Base-by-base conservation (phyloP, 2,329 filamentous ascomycete genomes). In the Phyllosticta citrichinensis region DNA sequence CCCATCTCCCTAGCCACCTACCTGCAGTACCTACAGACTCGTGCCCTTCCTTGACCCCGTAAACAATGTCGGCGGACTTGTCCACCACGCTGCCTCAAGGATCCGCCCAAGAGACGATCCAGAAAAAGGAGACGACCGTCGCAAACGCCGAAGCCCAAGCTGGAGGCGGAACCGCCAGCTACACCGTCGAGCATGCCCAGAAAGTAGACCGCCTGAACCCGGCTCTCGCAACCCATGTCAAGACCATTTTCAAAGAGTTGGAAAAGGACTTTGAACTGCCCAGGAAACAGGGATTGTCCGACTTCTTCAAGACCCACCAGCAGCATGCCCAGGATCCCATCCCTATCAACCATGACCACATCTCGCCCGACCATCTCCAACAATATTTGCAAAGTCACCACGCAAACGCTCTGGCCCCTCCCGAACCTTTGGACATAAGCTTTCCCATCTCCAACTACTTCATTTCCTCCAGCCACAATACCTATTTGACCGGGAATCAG, bases 401-500 rank as follows among this genome's bases (percentile, higher is more conserved):
- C 20, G 76, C 77, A 8, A 76, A 75, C 65, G 80, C 77, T 40
- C 66, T 64, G 77, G 79, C n/a, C 70, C 75, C 22, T 71, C 75
- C 8, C 62, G 73, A 22, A 66, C 75, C 30, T 68, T 75, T 64
- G 79, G 87, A 91, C 69, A 71, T 85, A 33, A 81, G 81, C 0
- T 83, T 82, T 58, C 88, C 90, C 3, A 80, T 96, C 62, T 89
- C 87, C 55, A 91, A 95, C 71, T 97, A 97, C 76, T 97, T 91
- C 73, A 92, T 97, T 71, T 96, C 87, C 64, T 95, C 90, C 66
- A 96, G 91, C 70, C 92, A 97, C 77, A 97, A 97, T 71, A 97
- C 92, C 0, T 97, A 96, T 72, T 79, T 96, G 52, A 86, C 87
- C 1, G 92, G 92, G 2, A 91, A 96, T 68, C 93, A 97, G 74